Evolutionary conservation across 495 filamentous ascomycete genomes (phyloP).

Genomic region (Hypoxylon crocopeplum): DNA sequence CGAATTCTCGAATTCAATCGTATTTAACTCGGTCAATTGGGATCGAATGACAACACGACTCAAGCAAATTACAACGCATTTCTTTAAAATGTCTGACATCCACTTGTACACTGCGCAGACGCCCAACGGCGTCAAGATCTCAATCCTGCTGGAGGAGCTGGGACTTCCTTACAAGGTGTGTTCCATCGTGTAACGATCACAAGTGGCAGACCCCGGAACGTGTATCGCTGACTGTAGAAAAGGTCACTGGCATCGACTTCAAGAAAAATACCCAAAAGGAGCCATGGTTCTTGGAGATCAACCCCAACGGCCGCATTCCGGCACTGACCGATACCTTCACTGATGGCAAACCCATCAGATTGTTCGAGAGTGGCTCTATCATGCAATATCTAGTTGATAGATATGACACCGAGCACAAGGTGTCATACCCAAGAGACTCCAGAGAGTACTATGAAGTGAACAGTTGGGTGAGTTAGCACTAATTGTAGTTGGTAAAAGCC

Average conservation of each 20-base stretch:
- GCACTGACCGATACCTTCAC: conserved; percentile 79
- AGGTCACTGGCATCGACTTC: conserved; percentile 71
- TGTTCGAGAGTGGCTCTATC: conserved; percentile 88
- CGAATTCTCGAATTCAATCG: too few relatives aligned
- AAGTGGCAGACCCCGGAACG: too few relatives aligned
- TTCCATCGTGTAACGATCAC: too few relatives aligned
- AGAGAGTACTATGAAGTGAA: conserved; percentile 80
- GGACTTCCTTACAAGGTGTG: conserved; percentile 67
- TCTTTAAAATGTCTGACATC: conserved; percentile 44
- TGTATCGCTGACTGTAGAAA: conserved; percentile 27
- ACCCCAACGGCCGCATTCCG: conserved; percentile 96
- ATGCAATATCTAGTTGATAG: conserved; percentile 73
- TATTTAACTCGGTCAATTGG: conserved; percentile 2
- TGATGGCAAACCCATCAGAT: conserved; percentile 73
- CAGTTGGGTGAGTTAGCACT: conserved; percentile 66
- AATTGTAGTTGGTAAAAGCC: not conserved
- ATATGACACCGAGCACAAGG: conserved; percentile 69
- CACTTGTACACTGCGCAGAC: conserved; percentile 65
- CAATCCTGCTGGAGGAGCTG: conserved; percentile 89
- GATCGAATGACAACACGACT: conserved; percentile 28
- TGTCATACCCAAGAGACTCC: conserved; percentile 77
- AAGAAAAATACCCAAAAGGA: conserved; percentile 77
- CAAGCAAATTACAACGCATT: conserved; percentile 24
- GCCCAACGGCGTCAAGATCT: conserved; percentile 81
- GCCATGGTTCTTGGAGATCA: conserved; percentile 87